Evolutionary conservation across 202 grass and related monocot genomes (phyloP).

Genomic region (Elaeis oleifera): DNA sequence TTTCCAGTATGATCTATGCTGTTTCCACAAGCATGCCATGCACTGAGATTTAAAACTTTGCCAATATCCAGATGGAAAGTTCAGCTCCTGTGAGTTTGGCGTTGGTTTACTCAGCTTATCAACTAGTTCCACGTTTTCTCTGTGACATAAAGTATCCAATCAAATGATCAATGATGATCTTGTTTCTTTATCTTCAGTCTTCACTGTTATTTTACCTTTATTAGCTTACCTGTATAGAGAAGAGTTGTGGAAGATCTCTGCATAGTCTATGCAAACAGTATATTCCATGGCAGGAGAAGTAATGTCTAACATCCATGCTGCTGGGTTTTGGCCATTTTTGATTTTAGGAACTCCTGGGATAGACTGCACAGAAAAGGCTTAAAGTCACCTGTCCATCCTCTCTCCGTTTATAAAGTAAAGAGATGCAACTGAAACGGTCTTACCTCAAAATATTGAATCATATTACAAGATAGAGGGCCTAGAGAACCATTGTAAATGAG

Average conservation of each 20-base stretch:
- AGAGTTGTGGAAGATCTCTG: constrained; percentile 59
- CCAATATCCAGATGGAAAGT: constrained; percentile 58
- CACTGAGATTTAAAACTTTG: constrained; percentile 48
- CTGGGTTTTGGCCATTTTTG: constrained; percentile 67
- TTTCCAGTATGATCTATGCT: constrained; percentile 86
- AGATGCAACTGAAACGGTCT: constrained; percentile 5
- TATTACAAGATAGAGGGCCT: constrained; percentile 61
- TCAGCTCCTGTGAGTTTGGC: constrained; percentile 40
- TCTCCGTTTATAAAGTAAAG: not conserved
- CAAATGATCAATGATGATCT: not conserved
- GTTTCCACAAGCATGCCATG: constrained; percentile 73
- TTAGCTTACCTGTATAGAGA: constrained; percentile 50
- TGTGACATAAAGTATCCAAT: constrained; percentile 8
- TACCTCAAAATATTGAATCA: constrained; percentile 96
- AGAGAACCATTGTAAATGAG: constrained; percentile 73
- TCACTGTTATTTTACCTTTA: not conserved
- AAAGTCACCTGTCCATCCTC: constrained; percentile 12
- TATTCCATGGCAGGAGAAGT: constrained; percentile 75
- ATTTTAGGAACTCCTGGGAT: constrained; percentile 81
- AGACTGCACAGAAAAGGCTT: constrained; percentile 29
- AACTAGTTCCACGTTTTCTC: constrained; percentile 57
- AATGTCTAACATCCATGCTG: constrained; percentile 82
- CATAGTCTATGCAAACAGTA: constrained; percentile 51
- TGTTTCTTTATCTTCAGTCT: not conserved
- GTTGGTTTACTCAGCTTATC: constrained; percentile 43